Evolutionary conservation across 164 flowering plant genomes (phyloP).

Genomic region (Vitis amurensis): DNA sequence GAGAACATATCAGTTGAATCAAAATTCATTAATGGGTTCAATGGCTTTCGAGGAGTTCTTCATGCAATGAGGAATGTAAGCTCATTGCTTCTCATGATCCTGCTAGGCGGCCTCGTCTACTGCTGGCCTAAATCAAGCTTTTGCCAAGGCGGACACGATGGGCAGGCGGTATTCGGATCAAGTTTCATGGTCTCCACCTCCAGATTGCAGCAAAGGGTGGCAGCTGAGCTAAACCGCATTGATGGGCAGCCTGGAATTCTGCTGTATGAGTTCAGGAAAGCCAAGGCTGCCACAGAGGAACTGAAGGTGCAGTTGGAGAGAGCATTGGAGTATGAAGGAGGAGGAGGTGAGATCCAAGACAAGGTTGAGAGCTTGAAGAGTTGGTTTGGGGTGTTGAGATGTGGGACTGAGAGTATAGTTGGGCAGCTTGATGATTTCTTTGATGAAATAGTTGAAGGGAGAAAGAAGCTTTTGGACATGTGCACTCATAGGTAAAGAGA

Average conservation of each 20-base stretch:
- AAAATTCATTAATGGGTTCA: conserved; percentile 28
- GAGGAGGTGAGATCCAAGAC: conserved; percentile 11
- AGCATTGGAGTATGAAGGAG: conserved; percentile 15
- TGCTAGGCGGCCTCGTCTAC: conserved; percentile 19
- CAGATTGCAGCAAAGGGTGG: conserved; percentile 22
- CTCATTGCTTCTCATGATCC: conserved; percentile 23
- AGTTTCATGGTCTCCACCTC: conserved; percentile 19
- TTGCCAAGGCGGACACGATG: conserved; percentile 5
- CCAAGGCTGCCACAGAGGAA: conserved; percentile 30
- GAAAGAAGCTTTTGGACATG: conserved; percentile 49
- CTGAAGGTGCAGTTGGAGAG: conserved; percentile 30
- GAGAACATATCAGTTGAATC: conserved; percentile 14
- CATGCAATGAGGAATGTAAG: conserved; percentile 36
- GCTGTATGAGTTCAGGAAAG: conserved; percentile 18
- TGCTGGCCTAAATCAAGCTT: conserved; percentile 19
- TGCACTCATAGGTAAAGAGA: conserved; percentile 31
- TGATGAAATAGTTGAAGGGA: conserved; percentile 54
- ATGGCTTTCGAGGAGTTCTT: conserved; percentile 42
- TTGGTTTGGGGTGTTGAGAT: conserved; percentile 32
- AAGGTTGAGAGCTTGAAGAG: conserved; percentile 28
- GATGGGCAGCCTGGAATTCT: conserved; percentile 27
- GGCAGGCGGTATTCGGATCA: conserved; percentile 11
- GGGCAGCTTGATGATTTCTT: conserved; percentile 53
- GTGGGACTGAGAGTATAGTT: conserved; percentile 35
- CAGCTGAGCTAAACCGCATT: conserved; percentile 13